Conservation (phyloP, 352 stramenopile species). For the Thalassiosira hispida region DNA sequence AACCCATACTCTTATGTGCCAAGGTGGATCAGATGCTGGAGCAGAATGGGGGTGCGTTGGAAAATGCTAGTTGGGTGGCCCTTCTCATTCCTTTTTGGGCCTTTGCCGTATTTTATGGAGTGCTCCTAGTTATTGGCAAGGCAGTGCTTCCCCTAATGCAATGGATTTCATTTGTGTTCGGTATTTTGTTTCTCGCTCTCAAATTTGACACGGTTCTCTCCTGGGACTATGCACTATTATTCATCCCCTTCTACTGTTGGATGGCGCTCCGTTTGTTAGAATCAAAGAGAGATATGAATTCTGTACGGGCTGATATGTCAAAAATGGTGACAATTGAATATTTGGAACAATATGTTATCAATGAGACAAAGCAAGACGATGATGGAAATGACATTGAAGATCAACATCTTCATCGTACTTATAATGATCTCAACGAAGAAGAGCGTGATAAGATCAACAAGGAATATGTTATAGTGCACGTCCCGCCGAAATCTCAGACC, state of each 20-base stretch:
- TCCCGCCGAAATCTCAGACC: slow-evolving; percentile 45
- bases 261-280: slow-evolving; percentile 54
- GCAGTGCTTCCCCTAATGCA: slow-evolving; percentile 48
- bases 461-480: slow-evolving; percentile 68
- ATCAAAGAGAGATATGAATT: slow-evolving; percentile 35
- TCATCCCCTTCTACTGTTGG: slow-evolving; percentile 72
- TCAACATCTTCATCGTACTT: slow-evolving; percentile 47
- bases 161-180: slow-evolving; percentile 41
- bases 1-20: slow-evolving; percentile 75
- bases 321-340: slow-evolving; percentile 75
- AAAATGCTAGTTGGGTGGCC: slow-evolving; percentile 60
- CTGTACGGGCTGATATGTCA: slow-evolving; percentile 39
- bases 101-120: slow-evolving; percentile 49
- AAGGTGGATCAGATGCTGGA: slow-evolving; percentile 76
- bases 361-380: slow-evolving; percentile 64
- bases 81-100: slow-evolving; percentile 74
- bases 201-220: slow-evolving; percentile 58
- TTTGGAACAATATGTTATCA: slow-evolving; percentile 69
- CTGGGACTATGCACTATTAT: slow-evolving; percentile 53
- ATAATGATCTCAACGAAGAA: slow-evolving; percentile 63
- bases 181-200: slow-evolving; percentile 44
- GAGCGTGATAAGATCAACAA: slow-evolving; percentile 60
- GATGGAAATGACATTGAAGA: slow-evolving; percentile 53
- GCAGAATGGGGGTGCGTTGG: slow-evolving; percentile 53
- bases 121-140: slow-evolving; percentile 53